These are phyloP conservation scores for Tuber melanosporum DNA, from an alignment of 495 filamentous ascomycete species.

Conservation along the genomic window DNA sequence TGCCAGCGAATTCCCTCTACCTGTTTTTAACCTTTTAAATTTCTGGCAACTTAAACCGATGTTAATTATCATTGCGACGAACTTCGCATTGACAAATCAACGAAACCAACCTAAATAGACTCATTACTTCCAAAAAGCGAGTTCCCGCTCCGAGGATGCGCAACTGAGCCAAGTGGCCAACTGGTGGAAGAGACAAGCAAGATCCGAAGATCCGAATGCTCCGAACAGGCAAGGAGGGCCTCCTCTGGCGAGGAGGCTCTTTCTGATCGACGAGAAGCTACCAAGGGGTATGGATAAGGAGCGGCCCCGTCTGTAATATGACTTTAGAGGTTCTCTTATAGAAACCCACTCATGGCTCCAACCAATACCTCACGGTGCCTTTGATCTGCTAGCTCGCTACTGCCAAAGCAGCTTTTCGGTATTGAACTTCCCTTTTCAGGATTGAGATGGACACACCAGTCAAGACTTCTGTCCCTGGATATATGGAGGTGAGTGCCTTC, in stretches of 20 bases:
- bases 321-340: background rate
- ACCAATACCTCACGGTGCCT: background rate
- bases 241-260: background rate
- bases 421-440: background rate
- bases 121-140: background rate
- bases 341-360: constrained; percentile 3
- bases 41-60: background rate
- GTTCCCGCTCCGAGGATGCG: background rate
- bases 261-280: background rate
- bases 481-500: background rate
- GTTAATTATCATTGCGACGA: background rate
- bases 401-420: background rate
- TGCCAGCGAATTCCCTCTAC: background rate
- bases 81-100: constrained; percentile 1
- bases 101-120: background rate
- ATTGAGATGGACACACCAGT: background rate
- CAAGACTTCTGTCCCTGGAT: background rate
- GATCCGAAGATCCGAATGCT: background rate
- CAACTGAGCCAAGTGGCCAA: background rate
- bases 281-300: background rate
- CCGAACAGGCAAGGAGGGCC: background rate
- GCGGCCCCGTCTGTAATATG: background rate
- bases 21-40: background rate
- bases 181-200: background rate
- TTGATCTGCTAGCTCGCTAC: background rate